Evolutionary conservation across 495 filamentous ascomycete genomes (phyloP).

Genomic region (Pyrenula massariospora): DNA sequence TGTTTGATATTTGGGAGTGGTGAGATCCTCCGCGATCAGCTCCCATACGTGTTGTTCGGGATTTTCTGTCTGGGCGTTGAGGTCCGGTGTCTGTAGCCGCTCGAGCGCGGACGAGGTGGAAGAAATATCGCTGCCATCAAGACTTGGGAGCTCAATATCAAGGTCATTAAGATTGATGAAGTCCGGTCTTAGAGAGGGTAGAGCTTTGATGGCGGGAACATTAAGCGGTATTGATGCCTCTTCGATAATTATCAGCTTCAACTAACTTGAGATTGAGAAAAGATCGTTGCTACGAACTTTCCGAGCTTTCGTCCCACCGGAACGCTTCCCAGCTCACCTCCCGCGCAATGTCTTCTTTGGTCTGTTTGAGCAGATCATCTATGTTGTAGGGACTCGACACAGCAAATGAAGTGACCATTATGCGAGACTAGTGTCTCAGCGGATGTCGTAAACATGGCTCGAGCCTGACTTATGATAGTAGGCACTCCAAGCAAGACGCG

Average conservation of each 20-base stretch:
- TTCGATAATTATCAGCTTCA: background rate
- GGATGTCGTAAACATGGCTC: background rate
- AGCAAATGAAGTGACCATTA: background rate
- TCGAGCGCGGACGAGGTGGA: background rate
- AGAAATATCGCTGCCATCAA: background rate
- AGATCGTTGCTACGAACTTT: background rate
- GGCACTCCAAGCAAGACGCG: background rate
- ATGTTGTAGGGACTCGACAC: background rate
- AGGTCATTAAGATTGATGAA: background rate
- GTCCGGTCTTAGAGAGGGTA: background rate
- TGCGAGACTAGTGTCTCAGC: background rate
- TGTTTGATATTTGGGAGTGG: background rate
- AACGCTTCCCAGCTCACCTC: conserved; percentile 12
- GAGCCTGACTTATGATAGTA: too few species aligned
- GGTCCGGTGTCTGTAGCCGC: background rate
- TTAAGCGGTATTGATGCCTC: background rate
- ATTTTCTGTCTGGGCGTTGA: background rate
- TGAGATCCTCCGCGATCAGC: background rate
- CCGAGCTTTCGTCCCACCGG: background rate
- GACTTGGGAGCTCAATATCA: background rate
- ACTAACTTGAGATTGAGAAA: too few species aligned
- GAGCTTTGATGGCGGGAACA: background rate
- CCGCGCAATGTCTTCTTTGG: conserved; percentile 14
- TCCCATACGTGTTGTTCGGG: background rate
- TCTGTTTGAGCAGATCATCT: conserved; percentile 16